A percentile compares a stretch with the other conserved stretches of the same genome.
These are phyloP conservation scores for Elsinoe ampelina DNA, from an alignment of 2,329 filamentous ascomycete species.

Conservation along the genomic window DNA sequence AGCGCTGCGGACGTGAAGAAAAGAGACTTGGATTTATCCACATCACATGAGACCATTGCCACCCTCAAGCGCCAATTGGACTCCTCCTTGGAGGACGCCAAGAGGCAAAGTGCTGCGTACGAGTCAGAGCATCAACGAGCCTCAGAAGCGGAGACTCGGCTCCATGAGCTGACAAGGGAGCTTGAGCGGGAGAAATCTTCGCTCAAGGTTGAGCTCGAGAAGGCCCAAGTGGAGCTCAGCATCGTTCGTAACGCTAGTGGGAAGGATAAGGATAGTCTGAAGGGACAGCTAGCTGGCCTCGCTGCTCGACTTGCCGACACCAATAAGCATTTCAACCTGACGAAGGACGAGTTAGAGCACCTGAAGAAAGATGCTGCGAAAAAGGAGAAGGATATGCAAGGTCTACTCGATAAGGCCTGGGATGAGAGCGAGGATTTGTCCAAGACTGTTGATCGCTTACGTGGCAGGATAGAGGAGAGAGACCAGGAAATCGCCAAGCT, in stretches of 20 bases:
- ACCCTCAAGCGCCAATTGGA: slow-evolving; percentile 14
- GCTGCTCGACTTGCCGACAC: slow-evolving; percentile 19
- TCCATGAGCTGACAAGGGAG: background rate
- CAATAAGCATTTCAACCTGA: slow-evolving; percentile 11
- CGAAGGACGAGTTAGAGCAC: slow-evolving; percentile 11
- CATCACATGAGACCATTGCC: background rate
- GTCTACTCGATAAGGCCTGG: background rate
- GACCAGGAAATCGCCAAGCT: background rate
- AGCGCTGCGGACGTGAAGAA: slow-evolving; percentile 4
- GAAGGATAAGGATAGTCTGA: slow-evolving; percentile 15
- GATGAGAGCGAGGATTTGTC: slow-evolving; percentile 8
- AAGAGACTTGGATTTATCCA: slow-evolving; percentile 10
- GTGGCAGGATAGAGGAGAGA: background rate
- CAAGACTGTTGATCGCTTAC: slow-evolving; percentile 1
- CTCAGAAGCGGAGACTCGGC: slow-evolving; percentile 6
- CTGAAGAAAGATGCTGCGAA: slow-evolving; percentile 13
- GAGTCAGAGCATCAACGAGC: slow-evolving; percentile 9
- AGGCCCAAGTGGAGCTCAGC: slow-evolving; percentile 13
- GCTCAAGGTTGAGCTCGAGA: slow-evolving; percentile 11
- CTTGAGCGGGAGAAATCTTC: slow-evolving; percentile 6
- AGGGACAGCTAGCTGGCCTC: slow-evolving; percentile 22
- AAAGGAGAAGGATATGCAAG: slow-evolving; percentile 11
- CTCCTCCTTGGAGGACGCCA: background rate
- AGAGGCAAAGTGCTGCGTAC: slow-evolving; percentile 11
- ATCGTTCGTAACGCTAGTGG: background rate